These are phyloP conservation scores for Strobilomyces dryophilus DNA, from an alignment of 768 basidiomycete genomes.

Conservation along the genomic window DNA sequence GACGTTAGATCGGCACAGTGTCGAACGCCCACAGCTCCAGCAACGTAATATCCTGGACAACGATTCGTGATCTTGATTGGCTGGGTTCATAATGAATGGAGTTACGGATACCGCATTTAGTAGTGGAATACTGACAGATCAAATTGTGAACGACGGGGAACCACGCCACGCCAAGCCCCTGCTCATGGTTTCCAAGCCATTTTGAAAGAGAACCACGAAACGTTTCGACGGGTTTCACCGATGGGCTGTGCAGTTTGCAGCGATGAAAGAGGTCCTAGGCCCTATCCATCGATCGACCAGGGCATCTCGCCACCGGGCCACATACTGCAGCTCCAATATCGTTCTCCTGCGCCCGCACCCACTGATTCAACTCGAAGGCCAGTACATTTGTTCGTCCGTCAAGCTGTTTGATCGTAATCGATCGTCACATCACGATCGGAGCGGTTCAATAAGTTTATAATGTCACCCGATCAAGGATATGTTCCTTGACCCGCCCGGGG, in stretches of 20 bases:
- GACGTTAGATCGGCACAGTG: not conserved
- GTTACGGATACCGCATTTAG: too few species aligned
- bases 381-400: too few species aligned
- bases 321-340: not conserved
- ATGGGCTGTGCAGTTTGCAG: not conserved
- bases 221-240: too few species aligned
- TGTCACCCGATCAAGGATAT: not conserved
- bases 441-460: not conserved
- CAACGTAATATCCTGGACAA: too few species aligned
- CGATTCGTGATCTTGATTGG: too few species aligned
- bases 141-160: not conserved
- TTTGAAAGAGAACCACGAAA: too few species aligned
- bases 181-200: not conserved
- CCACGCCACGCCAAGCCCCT: not conserved
- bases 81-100: too few species aligned
- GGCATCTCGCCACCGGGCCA: not conserved
- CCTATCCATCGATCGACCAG: not conserved
- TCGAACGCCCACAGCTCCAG: too few species aligned
- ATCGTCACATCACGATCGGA: not conserved
- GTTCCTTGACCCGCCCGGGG: not conserved
- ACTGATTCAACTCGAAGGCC: not conserved
- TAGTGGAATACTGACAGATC: too few species aligned
- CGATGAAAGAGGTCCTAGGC: not conserved
- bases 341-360: not conserved
- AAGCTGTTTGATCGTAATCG: not conserved